phyloP scores from a whole-genome alignment of 805 yeast species.

The Pichia nakasei region DNA sequence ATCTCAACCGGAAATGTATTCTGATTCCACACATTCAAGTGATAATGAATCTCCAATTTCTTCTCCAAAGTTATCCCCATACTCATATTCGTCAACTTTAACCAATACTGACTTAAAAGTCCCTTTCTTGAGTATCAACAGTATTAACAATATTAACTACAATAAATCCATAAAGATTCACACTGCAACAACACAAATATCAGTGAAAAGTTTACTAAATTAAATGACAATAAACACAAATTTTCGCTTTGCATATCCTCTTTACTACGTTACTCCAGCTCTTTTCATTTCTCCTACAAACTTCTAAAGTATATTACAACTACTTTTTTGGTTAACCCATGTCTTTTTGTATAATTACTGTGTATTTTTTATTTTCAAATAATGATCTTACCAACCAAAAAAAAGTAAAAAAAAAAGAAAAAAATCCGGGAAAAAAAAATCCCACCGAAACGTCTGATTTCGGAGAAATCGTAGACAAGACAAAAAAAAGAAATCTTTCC shows the following conservation, averaged over 20 bases:
- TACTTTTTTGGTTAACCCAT: too few species aligned
- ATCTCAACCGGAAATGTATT: slow-evolving; percentile 7
- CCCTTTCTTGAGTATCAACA: slow-evolving; percentile 5
- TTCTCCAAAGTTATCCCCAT: slow-evolving; percentile 20
- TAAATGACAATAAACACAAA: background rate
- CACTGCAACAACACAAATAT: slow-evolving; percentile 13
- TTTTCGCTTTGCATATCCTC: background rate
- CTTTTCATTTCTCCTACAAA: background rate
- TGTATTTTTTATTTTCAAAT: too few species aligned
- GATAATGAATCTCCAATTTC: slow-evolving; percentile 20
- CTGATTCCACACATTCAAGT: slow-evolving; percentile 7
- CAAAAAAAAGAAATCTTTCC: too few species aligned
- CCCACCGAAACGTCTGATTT: too few species aligned
- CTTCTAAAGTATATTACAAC: too few species aligned
- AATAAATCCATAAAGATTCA: background rate
- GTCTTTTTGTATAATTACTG: too few species aligned
- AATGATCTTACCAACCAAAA: too few species aligned
- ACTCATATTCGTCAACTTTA: slow-evolving; percentile 1
- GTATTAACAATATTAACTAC: background rate
- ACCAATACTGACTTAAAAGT: background rate
- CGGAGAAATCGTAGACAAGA: too few species aligned
- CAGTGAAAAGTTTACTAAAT: slow-evolving; percentile 22
- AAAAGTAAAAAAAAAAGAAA: too few species aligned
- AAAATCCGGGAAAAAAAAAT: too few species aligned
- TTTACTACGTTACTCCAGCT: background rate